Percentiles rank a stretch among this genome's conserved stretches.
Conservation (phyloP, 805 yeast species). For the Metschnikowia henanensis region DNA sequence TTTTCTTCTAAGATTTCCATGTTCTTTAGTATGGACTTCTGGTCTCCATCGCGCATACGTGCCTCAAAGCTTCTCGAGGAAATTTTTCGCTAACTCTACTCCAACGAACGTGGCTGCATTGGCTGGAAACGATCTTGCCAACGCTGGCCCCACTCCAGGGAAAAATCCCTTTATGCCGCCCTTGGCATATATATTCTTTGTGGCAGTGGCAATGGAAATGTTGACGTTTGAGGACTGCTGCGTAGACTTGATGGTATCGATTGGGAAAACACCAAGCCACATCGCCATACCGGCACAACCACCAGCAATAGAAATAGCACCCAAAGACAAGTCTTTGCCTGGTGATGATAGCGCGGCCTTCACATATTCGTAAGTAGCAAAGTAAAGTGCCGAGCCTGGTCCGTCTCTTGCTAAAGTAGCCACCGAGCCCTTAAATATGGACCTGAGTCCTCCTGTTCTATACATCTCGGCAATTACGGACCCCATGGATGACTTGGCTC, state of each 20-base stretch:
- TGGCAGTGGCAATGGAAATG: constrained; percentile 60
- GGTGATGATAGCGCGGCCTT: constrained; percentile 62
- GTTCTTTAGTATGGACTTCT: not conserved
- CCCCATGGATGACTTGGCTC: constrained; percentile 45
- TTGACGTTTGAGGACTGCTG: constrained; percentile 64
- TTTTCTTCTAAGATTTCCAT: too few relatives aligned
- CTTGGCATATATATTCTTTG: constrained; percentile 63
- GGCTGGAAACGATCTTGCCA: constrained; percentile 94
- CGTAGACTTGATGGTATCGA: constrained; percentile 88
- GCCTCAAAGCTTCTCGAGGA: constrained; percentile 31
- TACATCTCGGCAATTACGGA: constrained; percentile 68
- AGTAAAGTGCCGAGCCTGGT: constrained; percentile 94
- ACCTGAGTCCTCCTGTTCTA: constrained; percentile 75
- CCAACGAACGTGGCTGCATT: constrained; percentile 99
- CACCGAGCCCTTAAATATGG: constrained; percentile 85
- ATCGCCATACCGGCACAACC: constrained; percentile 95
- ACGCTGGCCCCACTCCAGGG: constrained; percentile 97
- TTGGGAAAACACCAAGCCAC: constrained; percentile 97
- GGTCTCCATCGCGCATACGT: not conserved
- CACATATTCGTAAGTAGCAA: constrained; percentile 87
- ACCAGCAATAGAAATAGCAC: constrained; percentile 85
- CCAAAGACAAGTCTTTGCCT: constrained; percentile 59
- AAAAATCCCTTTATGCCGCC: constrained; percentile 91
- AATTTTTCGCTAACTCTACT: constrained; percentile 73
- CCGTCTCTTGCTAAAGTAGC: constrained; percentile 97